These are phyloP conservation scores for Omphalotus guepiniiformis DNA, from an alignment of 768 basidiomycete genomes.

Conservation along the genomic window DNA sequence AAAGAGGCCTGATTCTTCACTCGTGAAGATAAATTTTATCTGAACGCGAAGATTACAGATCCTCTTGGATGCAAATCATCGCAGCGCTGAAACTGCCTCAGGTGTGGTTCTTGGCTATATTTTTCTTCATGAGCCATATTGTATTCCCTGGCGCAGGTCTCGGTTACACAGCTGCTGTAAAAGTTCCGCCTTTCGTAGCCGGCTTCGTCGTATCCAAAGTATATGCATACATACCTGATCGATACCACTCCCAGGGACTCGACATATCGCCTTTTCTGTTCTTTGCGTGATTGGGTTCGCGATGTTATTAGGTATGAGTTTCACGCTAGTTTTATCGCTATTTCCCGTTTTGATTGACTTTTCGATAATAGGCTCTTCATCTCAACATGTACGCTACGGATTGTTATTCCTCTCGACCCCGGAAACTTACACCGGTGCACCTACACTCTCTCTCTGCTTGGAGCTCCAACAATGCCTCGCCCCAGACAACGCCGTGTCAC, in stretches of 20 bases:
- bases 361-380: constrained; percentile 11
- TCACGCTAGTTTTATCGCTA: background rate
- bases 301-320: constrained; percentile 47
- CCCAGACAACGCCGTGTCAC: constrained; percentile 47
- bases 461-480: constrained; percentile 36
- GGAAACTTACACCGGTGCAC: constrained; percentile 29
- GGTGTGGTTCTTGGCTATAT: constrained; percentile 26
- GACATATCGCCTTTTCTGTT: constrained; percentile 38
- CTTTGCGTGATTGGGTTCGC: constrained; percentile 46
- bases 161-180: constrained; percentile 42
- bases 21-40: constrained; percentile 28
- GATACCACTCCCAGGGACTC: constrained; percentile 45
- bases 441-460: constrained; percentile 30
- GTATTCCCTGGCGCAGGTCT: constrained; percentile 25
- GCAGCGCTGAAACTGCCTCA: constrained; percentile 31
- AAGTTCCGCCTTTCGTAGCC: constrained; percentile 38
- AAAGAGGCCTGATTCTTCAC: constrained; percentile 35
- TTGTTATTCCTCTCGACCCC: constrained; percentile 31
- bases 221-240: constrained; percentile 48
- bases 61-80: constrained; percentile 35
- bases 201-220: constrained; percentile 32
- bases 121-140: constrained; percentile 28
- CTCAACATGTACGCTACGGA: constrained; percentile 25
- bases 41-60: constrained; percentile 34
- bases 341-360: background rate